A percentile compares a stretch with the other conserved stretches of the same genome.
phyloP scores from a whole-genome alignment of 2,329 filamentous ascomycete genomes.

The Colletotrichum acutatum region DNA sequence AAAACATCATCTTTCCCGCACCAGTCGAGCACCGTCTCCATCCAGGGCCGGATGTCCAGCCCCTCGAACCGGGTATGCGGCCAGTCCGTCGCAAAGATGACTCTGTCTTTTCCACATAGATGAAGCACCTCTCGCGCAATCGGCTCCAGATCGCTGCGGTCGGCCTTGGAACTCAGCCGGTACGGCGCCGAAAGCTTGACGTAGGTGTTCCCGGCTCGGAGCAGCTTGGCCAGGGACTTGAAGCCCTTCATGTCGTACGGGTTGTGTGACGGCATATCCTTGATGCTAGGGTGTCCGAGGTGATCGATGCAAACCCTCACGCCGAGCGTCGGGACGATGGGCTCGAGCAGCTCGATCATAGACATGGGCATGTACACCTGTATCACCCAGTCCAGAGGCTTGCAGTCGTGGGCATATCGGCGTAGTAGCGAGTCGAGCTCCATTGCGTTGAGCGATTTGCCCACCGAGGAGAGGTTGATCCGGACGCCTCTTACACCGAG shows the following conservation, averaged over 20 bases:
- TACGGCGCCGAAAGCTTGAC: slow-evolving; percentile 71
- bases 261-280: slow-evolving; percentile 41
- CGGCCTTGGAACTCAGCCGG: slow-evolving; percentile 57
- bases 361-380: slow-evolving; percentile 68
- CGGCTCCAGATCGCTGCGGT: slow-evolving; percentile 57
- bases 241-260: slow-evolving; percentile 62
- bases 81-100: slow-evolving; percentile 73
- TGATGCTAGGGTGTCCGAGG: slow-evolving; percentile 61
- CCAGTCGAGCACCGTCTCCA: slow-evolving; percentile 64
- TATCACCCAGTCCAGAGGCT: slow-evolving; percentile 64
- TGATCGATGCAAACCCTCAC: slow-evolving; percentile 70
- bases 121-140: slow-evolving; percentile 61
- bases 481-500: slow-evolving; percentile 69
- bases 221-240: slow-evolving; percentile 56
- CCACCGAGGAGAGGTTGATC: slow-evolving; percentile 67
- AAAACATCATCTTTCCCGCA: slow-evolving; percentile 57
- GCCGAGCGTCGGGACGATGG: slow-evolving; percentile 58
- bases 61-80: slow-evolving; percentile 71
- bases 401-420: slow-evolving; percentile 61
- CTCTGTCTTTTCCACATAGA: slow-evolving; percentile 51
- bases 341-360: slow-evolving; percentile 59
- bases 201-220: slow-evolving; percentile 60
- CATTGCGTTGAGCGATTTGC: slow-evolving; percentile 49
- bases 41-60: slow-evolving; percentile 64
- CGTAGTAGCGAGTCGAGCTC: slow-evolving; percentile 55